A percentile compares a stretch with the other conserved stretches of the same genome.
phyloP scores from a whole-genome alignment of 768 basidiomycete species.

The Termitomyces sp. region DNA sequence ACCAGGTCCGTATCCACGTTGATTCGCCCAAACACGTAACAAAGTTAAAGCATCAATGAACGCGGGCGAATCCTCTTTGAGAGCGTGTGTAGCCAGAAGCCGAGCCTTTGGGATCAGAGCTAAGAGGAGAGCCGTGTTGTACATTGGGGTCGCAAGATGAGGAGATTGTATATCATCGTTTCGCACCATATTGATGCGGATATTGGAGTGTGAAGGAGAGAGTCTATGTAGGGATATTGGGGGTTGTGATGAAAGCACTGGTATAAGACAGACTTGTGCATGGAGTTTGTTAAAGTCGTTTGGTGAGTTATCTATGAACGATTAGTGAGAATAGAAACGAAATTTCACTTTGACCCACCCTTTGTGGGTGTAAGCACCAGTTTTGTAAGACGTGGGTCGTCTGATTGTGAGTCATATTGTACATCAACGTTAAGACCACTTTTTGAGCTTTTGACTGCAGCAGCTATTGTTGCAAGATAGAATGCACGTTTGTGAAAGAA shows the following conservation, averaged over 20 bases:
- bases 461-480: conserved; percentile 80
- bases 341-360: conserved; percentile 37
- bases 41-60: conserved; percentile 76
- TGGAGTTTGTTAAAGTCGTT: conserved; percentile 68
- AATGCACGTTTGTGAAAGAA: conserved; percentile 92
- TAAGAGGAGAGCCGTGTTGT: conserved; percentile 73
- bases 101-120: conserved; percentile 46
- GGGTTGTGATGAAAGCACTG: conserved; percentile 55
- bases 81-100: conserved; percentile 51
- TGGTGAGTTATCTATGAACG: conserved; percentile 42
- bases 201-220: conserved; percentile 73
- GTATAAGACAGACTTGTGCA: conserved; percentile 72
- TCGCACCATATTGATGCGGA: conserved; percentile 24
- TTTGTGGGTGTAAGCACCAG: conserved; percentile 58
- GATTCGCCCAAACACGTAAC: conserved; percentile 87
- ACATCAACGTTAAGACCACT: conserved; percentile 54
- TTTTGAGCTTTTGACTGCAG: conserved; percentile 48
- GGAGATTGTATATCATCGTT: conserved; percentile 21
- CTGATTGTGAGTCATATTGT: conserved; percentile 53
- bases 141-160: conserved; percentile 65
- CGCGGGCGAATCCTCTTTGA: conserved; percentile 55
- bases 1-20: conserved; percentile 74
- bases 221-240: conserved; percentile 69
- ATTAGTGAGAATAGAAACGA: conserved; percentile 24
- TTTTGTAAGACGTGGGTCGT: conserved; percentile 65